Percentiles rank a stretch among this genome's conserved stretches.
phyloP scores from a whole-genome alignment of 805 yeast genomes.

The Myxozyma geophila region DNA sequence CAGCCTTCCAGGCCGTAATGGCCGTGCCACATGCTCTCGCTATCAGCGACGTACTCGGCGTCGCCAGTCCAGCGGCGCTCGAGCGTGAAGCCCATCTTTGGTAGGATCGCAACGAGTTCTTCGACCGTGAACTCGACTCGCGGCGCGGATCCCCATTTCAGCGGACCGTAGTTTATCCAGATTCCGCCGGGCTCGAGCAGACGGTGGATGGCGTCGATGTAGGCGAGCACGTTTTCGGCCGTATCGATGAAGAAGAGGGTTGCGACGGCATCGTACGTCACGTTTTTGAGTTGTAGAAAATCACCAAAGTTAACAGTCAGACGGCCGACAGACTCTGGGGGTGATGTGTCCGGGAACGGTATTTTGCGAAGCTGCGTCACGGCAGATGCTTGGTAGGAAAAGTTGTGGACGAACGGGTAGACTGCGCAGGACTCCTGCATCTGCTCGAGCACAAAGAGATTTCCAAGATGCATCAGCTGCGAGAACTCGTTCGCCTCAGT shows the following conservation, averaged over 20 bases:
- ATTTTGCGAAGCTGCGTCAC: constrained; percentile 58
- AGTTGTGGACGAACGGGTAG: constrained; percentile 58
- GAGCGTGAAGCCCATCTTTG: constrained; percentile 64
- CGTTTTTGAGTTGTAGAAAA: constrained; percentile 58
- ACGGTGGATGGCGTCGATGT: constrained; percentile 65
- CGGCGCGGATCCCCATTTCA: constrained; percentile 86
- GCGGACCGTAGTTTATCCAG: constrained; percentile 93
- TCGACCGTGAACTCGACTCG: constrained; percentile 70
- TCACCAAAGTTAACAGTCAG: constrained; percentile 54
- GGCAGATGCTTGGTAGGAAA: constrained; percentile 62
- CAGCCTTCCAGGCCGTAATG: constrained; percentile 40
- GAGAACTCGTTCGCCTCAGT: constrained; percentile 81
- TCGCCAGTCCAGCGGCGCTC: constrained; percentile 38
- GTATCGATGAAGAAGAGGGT: constrained; percentile 85
- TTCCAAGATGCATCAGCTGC: constrained; percentile 70
- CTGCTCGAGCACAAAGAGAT: constrained; percentile 40
- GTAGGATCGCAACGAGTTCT: constrained; percentile 64
- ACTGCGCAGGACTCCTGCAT: constrained; percentile 35
- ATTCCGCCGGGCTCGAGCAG: constrained; percentile 56
- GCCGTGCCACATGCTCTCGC: constrained; percentile 43
- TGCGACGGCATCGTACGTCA: constrained; percentile 48
- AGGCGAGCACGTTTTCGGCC: constrained; percentile 81
- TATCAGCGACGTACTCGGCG: constrained; percentile 44
- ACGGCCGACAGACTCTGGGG: constrained; percentile 10
- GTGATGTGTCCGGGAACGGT: constrained; percentile 46